Percentiles rank a stretch among this genome's conserved stretches.
phyloP scores from a whole-genome alignment of 352 stramenopile species.

The Globisporangium emineosum region DNA sequence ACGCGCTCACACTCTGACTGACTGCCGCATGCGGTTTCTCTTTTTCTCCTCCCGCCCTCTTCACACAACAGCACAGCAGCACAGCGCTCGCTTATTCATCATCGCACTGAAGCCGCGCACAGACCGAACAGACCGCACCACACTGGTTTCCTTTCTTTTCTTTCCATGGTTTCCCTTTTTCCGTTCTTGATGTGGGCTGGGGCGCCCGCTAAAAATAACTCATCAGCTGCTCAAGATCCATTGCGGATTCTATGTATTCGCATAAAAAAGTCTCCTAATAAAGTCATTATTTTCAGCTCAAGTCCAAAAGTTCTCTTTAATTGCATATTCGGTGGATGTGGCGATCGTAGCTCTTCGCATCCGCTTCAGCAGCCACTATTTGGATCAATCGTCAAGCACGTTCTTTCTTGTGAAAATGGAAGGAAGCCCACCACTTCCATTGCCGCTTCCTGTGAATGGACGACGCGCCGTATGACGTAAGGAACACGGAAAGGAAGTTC shows the following conservation, averaged over 20 bases:
- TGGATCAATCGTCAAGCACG: slow-evolving; percentile 2
- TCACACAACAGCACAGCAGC: not conserved
- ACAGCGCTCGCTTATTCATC: not conserved
- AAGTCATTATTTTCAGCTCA: not conserved
- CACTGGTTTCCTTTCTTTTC: not conserved
- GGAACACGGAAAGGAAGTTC: slow-evolving; percentile 1
- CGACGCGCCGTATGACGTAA: slow-evolving; percentile 7
- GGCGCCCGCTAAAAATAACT: not conserved
- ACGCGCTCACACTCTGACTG: not conserved
- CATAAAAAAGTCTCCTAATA: not conserved
- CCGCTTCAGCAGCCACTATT: not conserved
- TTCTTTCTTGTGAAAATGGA: not conserved
- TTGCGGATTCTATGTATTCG: not conserved
- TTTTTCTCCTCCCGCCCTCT: not conserved
- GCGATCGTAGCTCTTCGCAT: not conserved
- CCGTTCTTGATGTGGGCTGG: not conserved
- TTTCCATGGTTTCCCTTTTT: slow-evolving; percentile 6
- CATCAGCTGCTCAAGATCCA: slow-evolving; percentile 3
- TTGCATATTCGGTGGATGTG: not conserved
- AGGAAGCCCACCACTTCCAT: not conserved
- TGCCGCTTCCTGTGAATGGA: not conserved
- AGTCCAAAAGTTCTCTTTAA: not conserved
- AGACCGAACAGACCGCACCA: not conserved
- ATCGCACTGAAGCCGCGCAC: not conserved
- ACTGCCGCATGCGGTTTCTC: slow-evolving; percentile 6